Evolutionary conservation across 2,329 filamentous ascomycete species (phyloP), one percentile per base, ranked within the genome.

Genomic region (Aspergillus felis): DNA sequence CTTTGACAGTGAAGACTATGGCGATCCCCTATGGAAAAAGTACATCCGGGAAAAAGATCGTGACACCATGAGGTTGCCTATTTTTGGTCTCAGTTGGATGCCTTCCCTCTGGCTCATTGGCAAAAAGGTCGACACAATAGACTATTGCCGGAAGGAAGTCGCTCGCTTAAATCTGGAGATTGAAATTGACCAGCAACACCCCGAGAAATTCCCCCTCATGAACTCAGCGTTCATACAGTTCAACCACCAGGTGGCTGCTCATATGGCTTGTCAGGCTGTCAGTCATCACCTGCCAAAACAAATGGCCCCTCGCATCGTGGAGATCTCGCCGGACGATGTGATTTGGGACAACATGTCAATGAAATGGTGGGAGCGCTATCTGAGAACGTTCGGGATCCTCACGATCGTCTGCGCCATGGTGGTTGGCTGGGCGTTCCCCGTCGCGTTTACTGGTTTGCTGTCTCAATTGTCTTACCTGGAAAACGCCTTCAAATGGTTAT

Each of bases 191-290:
- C 94, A 99, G 71, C 83, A 88, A 54, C 82, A 94, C 51, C 88
- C 90, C 0, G 92, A 97, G 64, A 86, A 88, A 4, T 97, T 91
- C 61, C 92, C 93, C 0, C 77, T 92, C 50, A 95, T 97, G 92
- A 96, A 90, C 68, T 96, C 93, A 0, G 94, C 94, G 0, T 99
- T 99, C 66, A 92, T 99, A 60, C 94, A 99, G 71, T 99, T 99
- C 81, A 96, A 99, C 69, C 89, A 97, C 69, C 94, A 99, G 71
- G 90, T 97, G 1, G 92, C 93, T 5, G 94, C 94, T 0, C 94
- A 99, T 68, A 97, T 99, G 94, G 94, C 93, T 57, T 97, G 92
- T 71, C 94, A 99, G 72, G 87, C 91, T 50, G 82, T 95, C 49
- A 92, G 89, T 42, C 92, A 97, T 71, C 94, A 99, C 67, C 75